A percentile compares a stretch with the other conserved stretches of the same genome.
phyloP scores from a whole-genome alignment of 1,139 yeast genomes.

The Geotrichum reessii region DNA sequence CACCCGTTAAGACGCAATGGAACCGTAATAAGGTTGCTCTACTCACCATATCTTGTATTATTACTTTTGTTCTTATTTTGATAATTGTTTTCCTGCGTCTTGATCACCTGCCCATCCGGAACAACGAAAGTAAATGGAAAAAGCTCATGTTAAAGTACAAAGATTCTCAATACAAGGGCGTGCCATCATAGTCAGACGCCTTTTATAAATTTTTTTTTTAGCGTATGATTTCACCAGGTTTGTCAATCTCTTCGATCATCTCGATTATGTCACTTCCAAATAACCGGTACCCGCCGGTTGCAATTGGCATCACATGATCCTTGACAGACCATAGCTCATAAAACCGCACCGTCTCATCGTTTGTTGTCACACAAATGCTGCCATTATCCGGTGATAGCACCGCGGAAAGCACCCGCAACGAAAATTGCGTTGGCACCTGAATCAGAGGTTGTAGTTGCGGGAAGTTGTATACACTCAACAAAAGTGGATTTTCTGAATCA shows the following conservation, averaged over 20 bases:
- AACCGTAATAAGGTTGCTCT: constrained; percentile 54
- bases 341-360: constrained; percentile 63
- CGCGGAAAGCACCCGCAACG: constrained; percentile 55
- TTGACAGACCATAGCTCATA: constrained; percentile 52
- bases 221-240: constrained; percentile 16
- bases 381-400: constrained; percentile 53
- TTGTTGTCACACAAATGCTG: constrained; percentile 60
- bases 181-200: constrained; percentile 43
- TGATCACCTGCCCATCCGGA: constrained; percentile 46
- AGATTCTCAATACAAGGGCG: constrained; percentile 55
- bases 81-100: constrained; percentile 31
- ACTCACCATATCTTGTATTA: constrained; percentile 61
- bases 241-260: constrained; percentile 18
- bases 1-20: constrained; percentile 37
- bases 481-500: constrained; percentile 41
- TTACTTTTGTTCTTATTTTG: constrained; percentile 48
- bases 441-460: constrained; percentile 49
- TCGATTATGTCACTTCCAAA: constrained; percentile 19
- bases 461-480: constrained; percentile 51
- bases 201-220: constrained; percentile 3
- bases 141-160: constrained; percentile 42
- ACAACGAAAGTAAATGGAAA: constrained; percentile 54
- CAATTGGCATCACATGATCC: constrained; percentile 11
- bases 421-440: constrained; percentile 46
- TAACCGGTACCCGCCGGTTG: constrained; percentile 7